Conservation (phyloP, 1,139 yeast species). For the Saccharomyces hybrid region DNA sequence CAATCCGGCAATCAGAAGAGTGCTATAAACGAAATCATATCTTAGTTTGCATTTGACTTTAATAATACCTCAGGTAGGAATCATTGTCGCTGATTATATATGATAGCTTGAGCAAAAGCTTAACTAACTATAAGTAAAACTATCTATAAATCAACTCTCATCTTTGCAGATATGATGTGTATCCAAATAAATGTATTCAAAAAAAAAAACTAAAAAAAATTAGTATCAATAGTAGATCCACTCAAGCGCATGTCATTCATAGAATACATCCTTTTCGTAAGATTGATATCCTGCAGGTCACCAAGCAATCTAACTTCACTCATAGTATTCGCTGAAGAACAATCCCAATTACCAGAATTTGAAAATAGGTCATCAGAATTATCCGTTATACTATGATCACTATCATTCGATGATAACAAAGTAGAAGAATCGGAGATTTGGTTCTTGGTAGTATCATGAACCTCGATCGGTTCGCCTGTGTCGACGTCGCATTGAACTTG, state of each 20-base stretch:
- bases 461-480: neutral
- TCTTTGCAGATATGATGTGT: neutral
- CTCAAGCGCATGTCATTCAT: neutral
- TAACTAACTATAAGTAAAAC: too few species aligned
- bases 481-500: neutral
- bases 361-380: neutral
- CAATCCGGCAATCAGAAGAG: too few species aligned
- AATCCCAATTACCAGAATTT: slow-evolving; percentile 1
- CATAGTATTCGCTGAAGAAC: slow-evolving; percentile 2
- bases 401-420: neutral
- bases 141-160: too few species aligned
- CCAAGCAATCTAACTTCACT: slow-evolving; percentile 1
- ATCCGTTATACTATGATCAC: neutral
- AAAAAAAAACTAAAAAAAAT: neutral
- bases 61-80: too few species aligned
- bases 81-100: too few species aligned
- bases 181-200: neutral
- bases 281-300: neutral
- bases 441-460: neutral
- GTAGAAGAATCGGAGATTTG: slow-evolving; percentile 2
- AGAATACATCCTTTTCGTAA: neutral
- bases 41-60: too few species aligned
- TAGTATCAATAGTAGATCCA: neutral
- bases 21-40: too few species aligned
- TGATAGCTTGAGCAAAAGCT: too few species aligned